Percentiles rank a stretch among this genome's conserved stretches.
These are phyloP conservation scores for Aspergillus spinulosporus DNA, from an alignment of 2,329 filamentous ascomycete species.

Conservation along the genomic window DNA sequence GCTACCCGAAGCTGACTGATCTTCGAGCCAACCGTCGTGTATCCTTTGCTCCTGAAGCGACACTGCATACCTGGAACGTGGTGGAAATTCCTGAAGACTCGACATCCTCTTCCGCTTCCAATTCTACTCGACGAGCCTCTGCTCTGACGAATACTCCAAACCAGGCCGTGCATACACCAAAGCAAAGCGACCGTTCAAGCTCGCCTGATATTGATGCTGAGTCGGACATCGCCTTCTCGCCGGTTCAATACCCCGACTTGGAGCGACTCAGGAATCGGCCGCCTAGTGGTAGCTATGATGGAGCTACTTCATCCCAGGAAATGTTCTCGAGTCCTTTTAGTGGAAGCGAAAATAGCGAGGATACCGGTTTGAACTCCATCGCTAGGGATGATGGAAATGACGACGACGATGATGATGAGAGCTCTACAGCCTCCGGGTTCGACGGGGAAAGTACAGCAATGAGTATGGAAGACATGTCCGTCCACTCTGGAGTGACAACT, in stretches of 20 bases:
- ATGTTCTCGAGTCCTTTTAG: slow-evolving; percentile 79
- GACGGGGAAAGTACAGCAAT: slow-evolving; percentile 74
- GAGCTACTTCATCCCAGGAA: slow-evolving; percentile 63
- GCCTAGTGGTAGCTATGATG: slow-evolving; percentile 48
- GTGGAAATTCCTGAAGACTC: slow-evolving; percentile 87
- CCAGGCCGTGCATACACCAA: slow-evolving; percentile 21
- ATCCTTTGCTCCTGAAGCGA: slow-evolving; percentile 95
- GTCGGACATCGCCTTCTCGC: slow-evolving; percentile 58
- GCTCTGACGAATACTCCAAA: slow-evolving; percentile 52
- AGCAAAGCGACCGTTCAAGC: slow-evolving; percentile 56
- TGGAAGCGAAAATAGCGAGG: slow-evolving; percentile 52
- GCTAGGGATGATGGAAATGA: slow-evolving; percentile 46
- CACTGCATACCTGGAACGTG: slow-evolving; percentile 94
- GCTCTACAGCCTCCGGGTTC: slow-evolving; percentile 52
- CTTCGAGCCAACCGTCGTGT: slow-evolving; percentile 76
- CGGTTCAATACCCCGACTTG: slow-evolving; percentile 64
- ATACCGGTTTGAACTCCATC: slow-evolving; percentile 39
- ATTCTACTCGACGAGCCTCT: slow-evolving; percentile 73
- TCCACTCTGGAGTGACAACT: slow-evolving; percentile 64
- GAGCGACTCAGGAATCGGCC: slow-evolving; percentile 57
- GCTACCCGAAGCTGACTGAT: slow-evolving; percentile 20
- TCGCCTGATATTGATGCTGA: slow-evolving; percentile 63
- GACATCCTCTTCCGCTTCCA: slow-evolving; percentile 71
- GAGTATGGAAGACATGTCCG: slow-evolving; percentile 71
- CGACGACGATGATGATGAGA: slow-evolving; percentile 47